Percentiles rank a stretch among this genome's conserved stretches.
phyloP scores from a whole-genome alignment of 257 asterid genomes.

The Solanum chilense region DNA sequence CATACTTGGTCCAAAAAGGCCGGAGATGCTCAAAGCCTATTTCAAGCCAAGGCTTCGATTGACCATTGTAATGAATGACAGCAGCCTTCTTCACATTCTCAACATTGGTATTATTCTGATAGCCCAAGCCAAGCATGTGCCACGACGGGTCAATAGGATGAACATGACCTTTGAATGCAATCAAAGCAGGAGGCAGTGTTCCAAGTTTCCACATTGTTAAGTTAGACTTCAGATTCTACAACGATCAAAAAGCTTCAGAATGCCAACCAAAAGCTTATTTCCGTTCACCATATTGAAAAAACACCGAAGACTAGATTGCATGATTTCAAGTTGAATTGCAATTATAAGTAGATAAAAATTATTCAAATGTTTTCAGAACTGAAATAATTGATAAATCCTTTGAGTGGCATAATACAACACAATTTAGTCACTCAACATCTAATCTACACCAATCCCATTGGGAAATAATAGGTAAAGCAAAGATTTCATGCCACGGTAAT shows the following conservation, averaged over 20 bases:
- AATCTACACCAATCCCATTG: neutral
- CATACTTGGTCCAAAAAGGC: slow-evolving; percentile 92
- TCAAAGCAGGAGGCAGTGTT: slow-evolving; percentile 96
- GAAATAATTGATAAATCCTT: neutral
- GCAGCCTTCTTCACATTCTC: slow-evolving; percentile 82
- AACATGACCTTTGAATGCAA: slow-evolving; percentile 81
- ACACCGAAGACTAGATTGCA: neutral
- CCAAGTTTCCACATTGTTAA: slow-evolving; percentile 97
- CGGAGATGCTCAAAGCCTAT: slow-evolving; percentile 98
- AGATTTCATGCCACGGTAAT: neutral
- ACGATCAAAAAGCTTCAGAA: neutral
- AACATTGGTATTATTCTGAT: slow-evolving; percentile 71
- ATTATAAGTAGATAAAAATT: neutral
- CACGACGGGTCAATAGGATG: slow-evolving; percentile 85
- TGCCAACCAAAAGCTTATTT: neutral
- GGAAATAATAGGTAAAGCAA: neutral
- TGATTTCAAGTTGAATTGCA: neutral
- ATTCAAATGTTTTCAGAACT: neutral
- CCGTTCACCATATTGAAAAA: neutral
- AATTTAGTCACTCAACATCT: neutral
- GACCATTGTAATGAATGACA: slow-evolving; percentile 96
- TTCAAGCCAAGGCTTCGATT: slow-evolving; percentile 93
- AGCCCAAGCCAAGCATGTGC: slow-evolving; percentile 99
- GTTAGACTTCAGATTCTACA: slow-evolving; percentile 93
- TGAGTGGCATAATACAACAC: neutral